A percentile compares a stretch with the other conserved stretches of the same genome.
phyloP scores from a whole-genome alignment of 2,329 filamentous ascomycete genomes.

The Neophaeococcomyces mojaviensis region DNA sequence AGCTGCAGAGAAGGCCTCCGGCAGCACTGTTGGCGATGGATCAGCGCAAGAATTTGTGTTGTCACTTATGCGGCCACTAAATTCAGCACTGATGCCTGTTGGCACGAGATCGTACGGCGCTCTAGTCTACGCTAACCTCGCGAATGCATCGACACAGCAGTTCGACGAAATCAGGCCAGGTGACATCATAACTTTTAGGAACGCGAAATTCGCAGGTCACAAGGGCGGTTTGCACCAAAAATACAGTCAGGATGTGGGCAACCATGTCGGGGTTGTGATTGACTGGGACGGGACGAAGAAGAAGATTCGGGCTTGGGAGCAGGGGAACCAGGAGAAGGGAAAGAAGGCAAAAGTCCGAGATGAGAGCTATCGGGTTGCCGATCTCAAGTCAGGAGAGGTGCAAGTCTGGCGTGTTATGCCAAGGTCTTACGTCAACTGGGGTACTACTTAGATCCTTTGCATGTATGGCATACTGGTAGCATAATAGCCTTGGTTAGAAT shows the following conservation, averaged over 20 bases:
- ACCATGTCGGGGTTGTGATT: slow-evolving; percentile 82
- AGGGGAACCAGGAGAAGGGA: slow-evolving; percentile 86
- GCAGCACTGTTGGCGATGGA: slow-evolving; percentile 69
- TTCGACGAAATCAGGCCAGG: slow-evolving; percentile 89
- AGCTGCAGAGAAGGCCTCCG: slow-evolving; percentile 65
- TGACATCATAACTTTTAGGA: slow-evolving; percentile 87
- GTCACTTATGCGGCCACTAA: slow-evolving; percentile 66
- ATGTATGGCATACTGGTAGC: too few relatives aligned
- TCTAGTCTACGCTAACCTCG: slow-evolving; percentile 87
- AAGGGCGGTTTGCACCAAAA: slow-evolving; percentile 93
- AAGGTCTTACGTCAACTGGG: slow-evolving; percentile 87
- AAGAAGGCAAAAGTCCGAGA: slow-evolving; percentile 90
- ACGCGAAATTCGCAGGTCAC: slow-evolving; percentile 90
- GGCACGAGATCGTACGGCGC: slow-evolving; percentile 88
- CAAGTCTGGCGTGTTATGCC: slow-evolving; percentile 97
- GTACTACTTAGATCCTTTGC: slow-evolving; percentile 25
- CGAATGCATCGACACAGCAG: slow-evolving; percentile 83
- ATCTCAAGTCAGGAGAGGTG: slow-evolving; percentile 86
- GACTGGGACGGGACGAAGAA: slow-evolving; percentile 99
- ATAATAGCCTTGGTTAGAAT: too few relatives aligned
- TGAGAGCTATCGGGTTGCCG: slow-evolving; percentile 89
- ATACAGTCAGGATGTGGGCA: slow-evolving; percentile 81
- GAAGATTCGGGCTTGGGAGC: slow-evolving; percentile 92
- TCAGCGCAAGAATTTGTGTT: slow-evolving; percentile 68
- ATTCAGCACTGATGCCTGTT: slow-evolving; percentile 67